phyloP scores from a whole-genome alignment of 148 eudicot genomes.

The Diospyros lotus region DNA sequence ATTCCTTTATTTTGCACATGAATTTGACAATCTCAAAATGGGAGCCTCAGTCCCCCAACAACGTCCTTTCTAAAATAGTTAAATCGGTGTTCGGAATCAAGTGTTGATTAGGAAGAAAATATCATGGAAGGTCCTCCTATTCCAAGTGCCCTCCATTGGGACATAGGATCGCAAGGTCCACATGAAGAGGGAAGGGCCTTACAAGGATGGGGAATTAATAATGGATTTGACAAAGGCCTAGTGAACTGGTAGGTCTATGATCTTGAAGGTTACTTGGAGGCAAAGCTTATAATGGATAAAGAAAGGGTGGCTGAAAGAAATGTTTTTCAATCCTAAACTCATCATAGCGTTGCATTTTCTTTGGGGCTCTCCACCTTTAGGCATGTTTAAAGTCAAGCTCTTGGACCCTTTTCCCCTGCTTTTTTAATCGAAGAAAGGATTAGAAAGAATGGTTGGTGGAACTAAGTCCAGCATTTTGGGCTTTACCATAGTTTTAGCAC shows the following conservation, averaged over 20 bases:
- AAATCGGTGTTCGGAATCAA: not conserved
- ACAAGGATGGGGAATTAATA: not conserved
- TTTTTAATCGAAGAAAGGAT: not conserved
- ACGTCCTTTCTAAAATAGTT: too few species aligned
- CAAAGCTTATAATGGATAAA: not conserved
- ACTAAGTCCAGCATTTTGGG: not conserved
- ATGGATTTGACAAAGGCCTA: conserved; percentile 12
- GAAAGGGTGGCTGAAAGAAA: not conserved
- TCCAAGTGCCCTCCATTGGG: not conserved
- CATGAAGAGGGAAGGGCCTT: too few species aligned
- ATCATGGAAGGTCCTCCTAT: not conserved
- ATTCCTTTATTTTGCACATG: not conserved
- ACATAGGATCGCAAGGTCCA: not conserved
- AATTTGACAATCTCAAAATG: too few species aligned
- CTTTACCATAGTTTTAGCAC: not conserved
- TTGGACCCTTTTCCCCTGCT: not conserved
- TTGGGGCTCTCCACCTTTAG: conserved; percentile 3
- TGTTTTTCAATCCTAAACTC: not conserved
- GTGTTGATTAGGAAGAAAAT: not conserved
- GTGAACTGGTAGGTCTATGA: conserved; percentile 8
- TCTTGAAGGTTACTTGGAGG: conserved; percentile 12
- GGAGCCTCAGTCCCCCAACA: too few species aligned
- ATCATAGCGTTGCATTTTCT: conserved; percentile 10
- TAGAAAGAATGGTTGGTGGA: conserved; percentile 9
- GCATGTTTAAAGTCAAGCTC: not conserved